Evolutionary conservation across 164 flowering plant genomes (phyloP), one percentile per base, ranked within the genome.

Genomic region (Stephania japonica): DNA sequence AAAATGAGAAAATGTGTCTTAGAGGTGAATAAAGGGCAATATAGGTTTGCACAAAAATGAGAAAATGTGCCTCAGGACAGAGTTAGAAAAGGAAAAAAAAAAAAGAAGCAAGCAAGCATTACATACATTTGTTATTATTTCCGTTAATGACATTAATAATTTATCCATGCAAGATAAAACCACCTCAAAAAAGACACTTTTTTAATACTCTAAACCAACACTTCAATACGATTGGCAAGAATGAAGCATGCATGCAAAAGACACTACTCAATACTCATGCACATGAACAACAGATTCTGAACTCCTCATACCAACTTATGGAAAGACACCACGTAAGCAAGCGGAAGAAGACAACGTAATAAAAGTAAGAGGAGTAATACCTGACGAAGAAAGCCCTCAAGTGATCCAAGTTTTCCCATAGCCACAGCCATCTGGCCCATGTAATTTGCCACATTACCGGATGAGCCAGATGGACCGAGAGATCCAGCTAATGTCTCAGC

Each of bases 391-490:
- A 92, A 92, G n/a, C 86, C 86, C 77, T 92, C 94, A n/a, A 92
- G 92, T 42, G 97, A 89, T 72, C 89, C 91, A 42, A 90, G 85
- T 79, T 91, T 91, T 38, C 97, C 94, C 97, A 91, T 91, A 62
- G 97, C 97, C 90, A 90, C 88, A 42, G 97, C 94, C 97, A 91
- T 91, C 77, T 91, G 97, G 69, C 97, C 97, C 94, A 91, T 91
- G 75, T 91, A 91, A 78, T 87, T 89, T n/a, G 97, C 94, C 41
- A 91, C 93, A 75, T 89, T 85, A 7, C 91, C 94, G 13, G 92
- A 86, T 63, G 94, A 77, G 18, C 91, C 90, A 4, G 91, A 79
- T 7, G 88, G 80, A 26, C 84, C 83, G 49, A 87, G 88, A 65
- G 93, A 80, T n/a, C 90, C 91, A 59, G 97, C 85, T 72, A 91